These are phyloP conservation scores for Hyaloraphidium curvatum DNA, from an alignment of 192 early-diverging fungal genomes.

Conservation along the genomic window DNA sequence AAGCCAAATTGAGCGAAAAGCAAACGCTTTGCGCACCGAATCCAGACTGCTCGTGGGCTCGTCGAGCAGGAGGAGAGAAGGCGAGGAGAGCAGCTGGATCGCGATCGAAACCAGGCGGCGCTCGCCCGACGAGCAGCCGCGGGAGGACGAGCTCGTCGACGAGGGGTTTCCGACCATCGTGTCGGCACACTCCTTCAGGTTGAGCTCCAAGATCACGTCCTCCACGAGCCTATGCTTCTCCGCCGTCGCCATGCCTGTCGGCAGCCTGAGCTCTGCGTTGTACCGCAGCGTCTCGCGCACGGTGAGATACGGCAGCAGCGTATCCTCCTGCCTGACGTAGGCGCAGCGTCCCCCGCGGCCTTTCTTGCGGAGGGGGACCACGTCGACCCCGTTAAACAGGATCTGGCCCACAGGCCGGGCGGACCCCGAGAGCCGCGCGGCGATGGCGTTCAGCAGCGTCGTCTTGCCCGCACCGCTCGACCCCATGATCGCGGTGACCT, in stretches of 20 bases:
- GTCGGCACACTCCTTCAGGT: not conserved
- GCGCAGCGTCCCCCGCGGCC: no score
- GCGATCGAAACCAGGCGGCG: not conserved
- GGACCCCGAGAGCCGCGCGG: constrained; percentile 33
- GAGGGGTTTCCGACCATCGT: not conserved
- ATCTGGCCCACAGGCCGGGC: not conserved
- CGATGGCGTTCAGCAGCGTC: constrained; percentile 50
- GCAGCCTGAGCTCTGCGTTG: not conserved
- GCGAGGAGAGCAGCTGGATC: not conserved
- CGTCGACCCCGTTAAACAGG: not conserved
- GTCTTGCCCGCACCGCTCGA: constrained; percentile 51
- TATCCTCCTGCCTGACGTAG: constrained; percentile 2
- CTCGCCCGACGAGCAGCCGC: not conserved
- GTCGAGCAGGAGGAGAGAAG: not conserved
- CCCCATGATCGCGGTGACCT: constrained; percentile 65
- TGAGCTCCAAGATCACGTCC: not conserved
- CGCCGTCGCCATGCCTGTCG: not conserved
- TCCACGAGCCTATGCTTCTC: not conserved
- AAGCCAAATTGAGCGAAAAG: not conserved
- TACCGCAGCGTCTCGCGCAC: not conserved
- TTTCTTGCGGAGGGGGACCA: not conserved
- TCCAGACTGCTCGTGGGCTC: not conserved
- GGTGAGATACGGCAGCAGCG: not conserved
- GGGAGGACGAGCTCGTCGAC: not conserved
- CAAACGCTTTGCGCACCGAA: not conserved